Conservation (phyloP, 345 rosid genomes). For the Erysimum cheiranthoides region DNA sequence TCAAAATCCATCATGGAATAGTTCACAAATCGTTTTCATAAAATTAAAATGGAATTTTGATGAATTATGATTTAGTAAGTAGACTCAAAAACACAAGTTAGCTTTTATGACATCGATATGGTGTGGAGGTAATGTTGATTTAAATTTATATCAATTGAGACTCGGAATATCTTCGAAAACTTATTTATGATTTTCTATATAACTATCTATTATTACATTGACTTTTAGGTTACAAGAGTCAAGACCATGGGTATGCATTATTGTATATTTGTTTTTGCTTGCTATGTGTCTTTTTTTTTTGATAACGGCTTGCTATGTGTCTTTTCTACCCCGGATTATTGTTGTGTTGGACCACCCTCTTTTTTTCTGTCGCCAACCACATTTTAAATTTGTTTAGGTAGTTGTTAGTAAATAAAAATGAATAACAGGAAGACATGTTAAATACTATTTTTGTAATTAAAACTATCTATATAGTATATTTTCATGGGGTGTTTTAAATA, state of each 20-base stretch:
- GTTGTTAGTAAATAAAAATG: not conserved
- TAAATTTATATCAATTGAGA: not conserved
- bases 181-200: not conserved
- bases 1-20: not conserved
- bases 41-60: not conserved
- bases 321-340: not conserved
- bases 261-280: not conserved
- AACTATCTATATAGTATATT: not conserved
- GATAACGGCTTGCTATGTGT: not conserved
- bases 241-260: not conserved
- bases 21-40: not conserved
- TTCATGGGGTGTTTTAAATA: not conserved
- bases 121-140: not conserved
- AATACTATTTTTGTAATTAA: not conserved
- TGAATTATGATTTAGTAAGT: not conserved
- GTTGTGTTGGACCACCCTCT: not conserved
- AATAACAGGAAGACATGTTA: not conserved
- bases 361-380: no score
- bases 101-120: not conserved
- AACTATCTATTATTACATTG: not conserved
- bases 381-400: not conserved
- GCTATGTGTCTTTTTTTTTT: not conserved
- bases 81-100: not conserved
- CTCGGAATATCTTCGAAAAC: no score
- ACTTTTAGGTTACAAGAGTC: not conserved